phyloP scores from a whole-genome alignment of 345 rosid species.

The Eucalyptus pauciflora region DNA sequence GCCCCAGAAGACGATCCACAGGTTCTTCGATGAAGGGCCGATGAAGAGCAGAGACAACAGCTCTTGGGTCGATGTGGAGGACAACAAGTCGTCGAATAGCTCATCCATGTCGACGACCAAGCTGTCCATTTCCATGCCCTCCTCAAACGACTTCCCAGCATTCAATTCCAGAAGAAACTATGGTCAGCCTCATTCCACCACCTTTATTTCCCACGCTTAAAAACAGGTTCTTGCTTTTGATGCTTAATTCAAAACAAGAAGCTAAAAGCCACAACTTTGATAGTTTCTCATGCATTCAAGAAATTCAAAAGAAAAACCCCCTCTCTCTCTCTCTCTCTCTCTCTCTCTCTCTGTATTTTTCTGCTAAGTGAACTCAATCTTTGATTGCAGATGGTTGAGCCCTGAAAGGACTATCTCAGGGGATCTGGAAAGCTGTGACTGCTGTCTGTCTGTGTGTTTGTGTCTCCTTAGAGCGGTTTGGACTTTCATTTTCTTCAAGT shows the following conservation, averaged over 20 bases:
- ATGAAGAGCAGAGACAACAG: constrained; percentile 26
- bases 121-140: constrained; percentile 66
- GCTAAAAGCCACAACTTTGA: background rate
- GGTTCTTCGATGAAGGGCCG: constrained; percentile 90
- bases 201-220: background rate
- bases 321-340: background rate
- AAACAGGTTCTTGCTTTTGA: background rate
- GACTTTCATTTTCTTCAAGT: background rate
- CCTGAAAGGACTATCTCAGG: background rate
- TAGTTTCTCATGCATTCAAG: background rate
- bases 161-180: constrained; percentile 31
- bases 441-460: background rate
- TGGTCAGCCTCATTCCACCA: constrained; percentile 5
- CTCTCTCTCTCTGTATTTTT: background rate
- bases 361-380: background rate
- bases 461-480: background rate
- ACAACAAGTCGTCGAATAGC: constrained; percentile 38
- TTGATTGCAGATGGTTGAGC: constrained; percentile 18
- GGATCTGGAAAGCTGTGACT: background rate
- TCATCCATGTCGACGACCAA: constrained; percentile 31
- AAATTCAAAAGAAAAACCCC: background rate
- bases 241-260: background rate
- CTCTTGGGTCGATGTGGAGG: constrained; percentile 44
- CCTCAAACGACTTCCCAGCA: constrained; percentile 42
- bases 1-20: constrained; percentile 61